phyloP scores from a whole-genome alignment of 2,329 filamentous ascomycete species.

The Ophiosphaerella korrae region DNA sequence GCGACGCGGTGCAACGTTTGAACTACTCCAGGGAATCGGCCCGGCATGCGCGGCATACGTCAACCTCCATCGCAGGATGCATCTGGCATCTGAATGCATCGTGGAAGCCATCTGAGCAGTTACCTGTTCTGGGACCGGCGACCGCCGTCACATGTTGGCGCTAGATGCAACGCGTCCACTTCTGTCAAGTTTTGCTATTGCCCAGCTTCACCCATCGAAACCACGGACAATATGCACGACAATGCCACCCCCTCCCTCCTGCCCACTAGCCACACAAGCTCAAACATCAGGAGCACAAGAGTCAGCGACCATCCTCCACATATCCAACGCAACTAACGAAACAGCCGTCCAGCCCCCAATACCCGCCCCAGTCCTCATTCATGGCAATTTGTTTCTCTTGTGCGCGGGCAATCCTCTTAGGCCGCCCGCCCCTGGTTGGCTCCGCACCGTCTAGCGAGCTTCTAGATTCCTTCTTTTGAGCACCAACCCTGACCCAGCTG shows the following conservation, averaged over 20 bases:
- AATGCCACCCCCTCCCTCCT: slow-evolving; percentile 13
- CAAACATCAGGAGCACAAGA: slow-evolving; percentile 5
- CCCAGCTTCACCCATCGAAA: slow-evolving; percentile 11
- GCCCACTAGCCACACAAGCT: slow-evolving; percentile 14
- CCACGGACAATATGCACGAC: slow-evolving; percentile 22
- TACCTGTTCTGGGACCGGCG: not conserved
- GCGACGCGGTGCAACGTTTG: slow-evolving; percentile 1
- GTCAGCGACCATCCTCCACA: slow-evolving; percentile 16
- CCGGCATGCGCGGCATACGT: slow-evolving; percentile 5
- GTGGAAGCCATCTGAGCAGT: not conserved
- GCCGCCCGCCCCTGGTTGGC: slow-evolving; percentile 22
- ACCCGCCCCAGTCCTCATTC: not conserved
- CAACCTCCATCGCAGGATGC: not conserved
- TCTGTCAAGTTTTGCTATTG: slow-evolving; percentile 8
- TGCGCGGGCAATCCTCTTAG: slow-evolving; percentile 2
- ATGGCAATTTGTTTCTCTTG: slow-evolving; percentile 1
- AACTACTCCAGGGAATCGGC: slow-evolving; percentile 4
- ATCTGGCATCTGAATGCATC: not conserved
- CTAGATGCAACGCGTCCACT: not conserved
- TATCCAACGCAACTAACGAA: slow-evolving; percentile 16
- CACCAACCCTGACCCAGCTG: slow-evolving; percentile 8
- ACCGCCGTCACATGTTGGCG: slow-evolving; percentile 7
- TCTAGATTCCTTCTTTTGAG: slow-evolving; percentile 25
- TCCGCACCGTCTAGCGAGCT: slow-evolving; percentile 24
- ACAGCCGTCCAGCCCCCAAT: slow-evolving; percentile 4